Base-by-base conservation (phyloP, 768 basidiomycete genomes). In the Rubroboletus satanas region DNA sequence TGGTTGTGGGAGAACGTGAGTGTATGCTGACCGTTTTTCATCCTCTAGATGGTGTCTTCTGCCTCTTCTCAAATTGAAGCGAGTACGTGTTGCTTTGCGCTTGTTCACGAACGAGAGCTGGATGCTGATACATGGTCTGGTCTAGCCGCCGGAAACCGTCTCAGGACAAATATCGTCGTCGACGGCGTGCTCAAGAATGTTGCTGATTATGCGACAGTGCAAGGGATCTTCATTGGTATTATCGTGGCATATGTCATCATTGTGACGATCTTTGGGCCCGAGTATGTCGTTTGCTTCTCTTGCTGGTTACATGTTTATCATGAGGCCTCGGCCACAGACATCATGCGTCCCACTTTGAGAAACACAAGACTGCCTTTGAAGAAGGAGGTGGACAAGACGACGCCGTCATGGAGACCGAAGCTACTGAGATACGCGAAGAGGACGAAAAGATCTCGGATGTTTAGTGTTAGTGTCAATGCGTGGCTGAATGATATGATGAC, bases 171-270 rank as follows among this genome's bases (percentile, higher is more conserved):
- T 3, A 69, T 88, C 47, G 56, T 71, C 9, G 53, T 61, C 41
- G 54, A 73, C 14, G 83, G 83, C 1, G 46, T 57, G 5, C 61
- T 69, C 3, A 71, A 67, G 15, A 63, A 62, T 17, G 84, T 84
- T 0, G 71, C 83, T 3, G 80, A 90, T 65, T 90, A 90, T 61
- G 87, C 85, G 4, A 88, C 69, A 9, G 90, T 90, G 9, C 88
- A 91, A 74, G 90, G 88, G n/a, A 93, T 97, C 65, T 76, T 97
- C 38, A 85, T 97, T 44, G 93, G 93, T 17, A 75, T 80, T 21
- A 86, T 97, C 15, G 80, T 88, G 0, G 87, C 83, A 0, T 95
- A 87, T 60, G 82, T 90, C 33, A 64, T 96, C 36, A 28, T 92
- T 61, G 79, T 90, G 61, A 87, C 85, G 8, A 76, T 92, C 58